Evolutionary conservation across 2,329 filamentous ascomycete genomes (phyloP), one percentile per base, ranked within the genome.

Genomic region (Verticillium zaregamsianum): DNA sequence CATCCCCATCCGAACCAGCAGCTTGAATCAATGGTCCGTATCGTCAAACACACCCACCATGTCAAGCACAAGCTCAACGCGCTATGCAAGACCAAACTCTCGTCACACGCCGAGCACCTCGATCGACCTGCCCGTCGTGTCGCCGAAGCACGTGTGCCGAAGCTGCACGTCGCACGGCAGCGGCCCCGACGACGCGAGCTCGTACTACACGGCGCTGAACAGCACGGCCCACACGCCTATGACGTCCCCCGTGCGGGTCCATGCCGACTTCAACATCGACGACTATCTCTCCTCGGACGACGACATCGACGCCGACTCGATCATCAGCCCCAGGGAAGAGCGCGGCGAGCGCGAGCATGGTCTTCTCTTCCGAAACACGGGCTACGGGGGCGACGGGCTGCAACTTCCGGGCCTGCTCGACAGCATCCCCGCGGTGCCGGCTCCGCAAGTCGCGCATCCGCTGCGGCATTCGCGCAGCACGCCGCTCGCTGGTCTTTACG

Each of bases 31-130:
- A 20, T 78, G 73, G 71, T 81, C 79, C 5, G 68, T 77, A 11
- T 77, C 77, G 2, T 80, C 79, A 0, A 71, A 76, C 9, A 78
- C 78, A 3, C 76, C 74, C 57, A 74, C 69, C 2, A 70, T 72
- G 15, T 79, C 78, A 4, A 78, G 75, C 58, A 67, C 71, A 28
- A 76, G 76, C 59, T 80, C 78, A 15, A 77, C 76, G 55, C 70
- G 70, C 4, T 76, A 75, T n/a, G 68, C 63, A 3, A 70, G 77
- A 2, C 76, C 78, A 1, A 72, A 73, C 32, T 81, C 79, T 2
- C 74, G 72, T 28, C 77, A 80, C 60, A 82, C 80, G 0, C 73
- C 76, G 9, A 76, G 74, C 32, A 82, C 80, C 0, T 81, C 80
- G 0, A 68, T 82, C 49, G 79, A 82, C 64, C 65, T 77, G 15